Conservation (phyloP, 805 yeast species). For the Isabelozyma rhagii region DNA sequence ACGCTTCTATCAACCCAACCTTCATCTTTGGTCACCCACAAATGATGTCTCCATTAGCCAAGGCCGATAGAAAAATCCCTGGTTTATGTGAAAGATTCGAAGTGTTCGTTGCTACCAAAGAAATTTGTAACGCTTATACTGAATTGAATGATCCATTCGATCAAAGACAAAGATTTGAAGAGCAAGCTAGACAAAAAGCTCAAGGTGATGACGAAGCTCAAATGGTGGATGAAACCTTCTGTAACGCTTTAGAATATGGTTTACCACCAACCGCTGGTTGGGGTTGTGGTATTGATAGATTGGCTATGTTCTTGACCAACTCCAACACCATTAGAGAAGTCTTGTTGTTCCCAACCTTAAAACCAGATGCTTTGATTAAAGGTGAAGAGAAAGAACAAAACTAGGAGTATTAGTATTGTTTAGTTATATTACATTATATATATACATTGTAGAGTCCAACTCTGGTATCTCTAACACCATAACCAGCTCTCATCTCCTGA, state of each 20-base stretch:
- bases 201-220: conserved; percentile 99
- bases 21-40: conserved; percentile 98
- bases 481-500: conserved; percentile 8
- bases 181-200: conserved; percentile 97
- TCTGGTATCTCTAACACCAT: not conserved
- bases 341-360: conserved; percentile 95
- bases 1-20: conserved; percentile 91
- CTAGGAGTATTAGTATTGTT: conserved; percentile 4
- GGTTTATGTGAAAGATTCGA: conserved; percentile 98
- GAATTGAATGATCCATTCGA: conserved; percentile 99
- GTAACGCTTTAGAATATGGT: conserved; percentile 97
- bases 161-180: conserved; percentile 96
- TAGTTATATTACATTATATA: not conserved
- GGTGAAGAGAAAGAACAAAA: conserved; percentile 27
- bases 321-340: conserved; percentile 98
- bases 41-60: conserved; percentile 99
- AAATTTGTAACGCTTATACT: conserved; percentile 96
- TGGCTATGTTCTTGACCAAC: conserved; percentile 96
- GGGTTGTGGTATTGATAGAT: conserved; percentile 99
- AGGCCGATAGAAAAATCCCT: conserved; percentile 85
- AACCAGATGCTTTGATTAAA: conserved; percentile 67
- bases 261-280: conserved; percentile 99
- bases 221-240: conserved; percentile 92
- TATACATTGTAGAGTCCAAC: not conserved
- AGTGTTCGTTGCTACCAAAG: conserved; percentile 97